Conservation (phyloP, 75 land plant genomes). For the Pinus tabuliformis region DNA sequence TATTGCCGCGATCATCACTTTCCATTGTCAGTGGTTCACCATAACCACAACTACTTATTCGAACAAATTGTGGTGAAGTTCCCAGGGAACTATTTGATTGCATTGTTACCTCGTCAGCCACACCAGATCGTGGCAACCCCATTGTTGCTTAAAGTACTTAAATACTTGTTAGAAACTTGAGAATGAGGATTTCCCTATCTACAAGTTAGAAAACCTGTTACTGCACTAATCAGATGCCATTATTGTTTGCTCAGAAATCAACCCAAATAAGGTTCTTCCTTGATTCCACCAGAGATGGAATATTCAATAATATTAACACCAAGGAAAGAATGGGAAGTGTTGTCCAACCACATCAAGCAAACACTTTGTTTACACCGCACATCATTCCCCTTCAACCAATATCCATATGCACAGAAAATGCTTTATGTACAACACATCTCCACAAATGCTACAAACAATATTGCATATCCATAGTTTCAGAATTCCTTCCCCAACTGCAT, state of each 20-base stretch:
- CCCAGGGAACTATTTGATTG: conserved; percentile 22
- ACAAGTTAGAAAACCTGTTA: neutral
- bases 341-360: neutral
- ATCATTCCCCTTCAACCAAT: neutral
- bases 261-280: neutral
- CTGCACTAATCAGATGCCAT: conserved; percentile 3
- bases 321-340: neutral
- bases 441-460: conserved; percentile 2
- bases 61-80: conserved; percentile 15
- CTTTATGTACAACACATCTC: neutral
- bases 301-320: conserved; percentile 5
- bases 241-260: neutral
- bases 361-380: neutral
- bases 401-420: neutral
- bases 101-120: conserved; percentile 35
- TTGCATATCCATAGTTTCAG: neutral
- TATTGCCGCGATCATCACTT: neutral
- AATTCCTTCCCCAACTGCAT: neutral
- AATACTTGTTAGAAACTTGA: neutral
- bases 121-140: conserved; percentile 61
- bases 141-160: conserved; percentile 21
- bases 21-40: conserved; percentile 15
- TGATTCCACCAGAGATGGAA: conserved; percentile 1
- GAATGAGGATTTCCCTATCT: conserved; percentile 1
- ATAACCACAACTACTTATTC: conserved; percentile 28